Conservation (phyloP, 2,329 filamentous ascomycete genomes). For the Chaetomium globosum region DNA sequence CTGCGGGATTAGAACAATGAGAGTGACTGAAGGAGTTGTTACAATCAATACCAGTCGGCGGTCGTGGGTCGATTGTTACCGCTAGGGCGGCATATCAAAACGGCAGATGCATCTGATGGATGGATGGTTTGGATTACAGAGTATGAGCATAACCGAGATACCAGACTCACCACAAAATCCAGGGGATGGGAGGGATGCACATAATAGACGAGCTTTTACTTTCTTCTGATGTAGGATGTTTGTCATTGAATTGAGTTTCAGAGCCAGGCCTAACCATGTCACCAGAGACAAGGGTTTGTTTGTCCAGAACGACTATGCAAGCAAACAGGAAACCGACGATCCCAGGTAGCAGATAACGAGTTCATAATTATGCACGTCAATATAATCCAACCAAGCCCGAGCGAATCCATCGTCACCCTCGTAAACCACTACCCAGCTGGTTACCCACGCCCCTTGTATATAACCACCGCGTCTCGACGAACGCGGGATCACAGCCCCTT, state of each 20-base stretch:
- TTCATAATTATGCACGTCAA: constrained; percentile 16
- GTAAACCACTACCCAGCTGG: neutral
- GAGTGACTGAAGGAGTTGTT: neutral
- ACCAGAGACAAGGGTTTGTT: neutral
- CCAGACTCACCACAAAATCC: neutral
- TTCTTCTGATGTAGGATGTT: neutral
- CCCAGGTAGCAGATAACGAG: neutral
- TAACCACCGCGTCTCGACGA: neutral
- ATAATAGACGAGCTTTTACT: neutral
- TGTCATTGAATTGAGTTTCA: neutral
- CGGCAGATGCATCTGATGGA: neutral
- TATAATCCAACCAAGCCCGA: neutral
- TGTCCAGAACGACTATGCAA: neutral
- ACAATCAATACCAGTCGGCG: neutral
- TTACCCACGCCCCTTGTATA: neutral
- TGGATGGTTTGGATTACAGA: neutral
- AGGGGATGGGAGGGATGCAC: neutral
- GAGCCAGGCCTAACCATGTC: neutral
- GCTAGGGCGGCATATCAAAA: neutral
- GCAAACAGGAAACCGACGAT: neutral
- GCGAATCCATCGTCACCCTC: neutral
- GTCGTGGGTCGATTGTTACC: neutral
- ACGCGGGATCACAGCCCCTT: neutral
- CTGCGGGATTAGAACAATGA: constrained; percentile 17
- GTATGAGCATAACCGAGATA: neutral